Evolutionary conservation across 78 protist species (phyloP).

Genomic region (Planoprotostelium fungivorum): DNA sequence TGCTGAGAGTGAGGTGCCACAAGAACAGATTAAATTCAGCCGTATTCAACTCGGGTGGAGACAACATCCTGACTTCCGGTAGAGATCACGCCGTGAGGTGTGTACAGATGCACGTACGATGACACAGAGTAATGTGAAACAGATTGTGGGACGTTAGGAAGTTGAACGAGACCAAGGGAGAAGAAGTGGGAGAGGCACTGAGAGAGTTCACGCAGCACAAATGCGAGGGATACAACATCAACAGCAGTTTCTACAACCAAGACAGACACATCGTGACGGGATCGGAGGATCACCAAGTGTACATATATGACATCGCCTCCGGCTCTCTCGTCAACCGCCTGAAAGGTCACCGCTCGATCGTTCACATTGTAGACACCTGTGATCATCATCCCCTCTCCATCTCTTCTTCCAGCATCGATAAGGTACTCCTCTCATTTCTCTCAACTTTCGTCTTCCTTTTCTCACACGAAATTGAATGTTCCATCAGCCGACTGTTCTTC

Average conservation of each 20-base stretch:
- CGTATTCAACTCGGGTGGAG: constrained; percentile 14
- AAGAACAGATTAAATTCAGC: constrained; percentile 27
- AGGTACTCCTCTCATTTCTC: no score
- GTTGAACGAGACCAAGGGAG: constrained; percentile 1
- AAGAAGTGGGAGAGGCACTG: not conserved
- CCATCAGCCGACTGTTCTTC: no score
- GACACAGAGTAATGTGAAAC: not conserved
- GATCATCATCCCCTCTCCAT: not conserved
- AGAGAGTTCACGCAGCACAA: constrained; percentile 20
- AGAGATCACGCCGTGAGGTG: constrained; percentile 11
- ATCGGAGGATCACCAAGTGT: constrained; percentile 19
- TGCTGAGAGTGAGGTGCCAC: not conserved
- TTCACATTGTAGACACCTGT: not conserved
- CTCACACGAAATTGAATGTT: no score
- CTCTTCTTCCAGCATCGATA: not conserved
- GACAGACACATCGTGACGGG: constrained; percentile 44
- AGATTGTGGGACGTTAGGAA: constrained; percentile 32
- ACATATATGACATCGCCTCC: constrained; percentile 21
- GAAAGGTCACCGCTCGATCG: not conserved
- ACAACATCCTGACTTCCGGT: constrained; percentile 14
- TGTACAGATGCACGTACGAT: not conserved
- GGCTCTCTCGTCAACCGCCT: constrained; percentile 4
- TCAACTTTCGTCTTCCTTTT: no score
- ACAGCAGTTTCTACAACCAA: constrained; percentile 24
- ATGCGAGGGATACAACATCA: constrained; percentile 37